Percentiles rank a stretch among this genome's conserved stretches.
Evolutionary conservation across 2,329 filamentous ascomycete species (phyloP).

Genomic region (Ceratocystis huliohia): DNA sequence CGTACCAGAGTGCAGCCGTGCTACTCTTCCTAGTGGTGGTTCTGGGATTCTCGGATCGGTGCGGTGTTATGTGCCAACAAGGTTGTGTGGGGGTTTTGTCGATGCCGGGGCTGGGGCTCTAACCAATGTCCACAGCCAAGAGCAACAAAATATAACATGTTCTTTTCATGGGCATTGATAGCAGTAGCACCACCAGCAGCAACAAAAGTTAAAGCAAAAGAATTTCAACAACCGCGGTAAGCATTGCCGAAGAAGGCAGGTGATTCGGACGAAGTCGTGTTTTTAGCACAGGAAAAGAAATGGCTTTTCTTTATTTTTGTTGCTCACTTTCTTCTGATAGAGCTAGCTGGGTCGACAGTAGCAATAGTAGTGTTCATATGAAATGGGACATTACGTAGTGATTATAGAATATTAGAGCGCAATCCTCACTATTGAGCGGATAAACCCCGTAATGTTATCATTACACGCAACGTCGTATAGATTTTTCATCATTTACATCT

Average conservation of each 20-base stretch:
- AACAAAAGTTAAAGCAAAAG: neutral
- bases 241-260: neutral
- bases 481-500: no score
- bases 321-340: neutral
- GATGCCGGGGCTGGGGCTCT: neutral
- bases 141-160: neutral
- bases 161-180: neutral
- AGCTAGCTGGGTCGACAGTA: no score
- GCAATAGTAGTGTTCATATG: no score
- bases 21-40: neutral
- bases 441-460: no score
- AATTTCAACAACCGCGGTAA: neutral
- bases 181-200: neutral
- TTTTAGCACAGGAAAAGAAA: neutral
- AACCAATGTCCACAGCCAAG: neutral
- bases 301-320: neutral
- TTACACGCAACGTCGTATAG: no score
- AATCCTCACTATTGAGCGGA: no score
- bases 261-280: no score
- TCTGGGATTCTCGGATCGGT: neutral
- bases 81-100: neutral
- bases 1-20: neutral
- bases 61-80: conserved; percentile 1
- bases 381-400: no score
- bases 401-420: no score